phyloP scores from a whole-genome alignment of 768 basidiomycete genomes.

The Podaxis carcinomalis region DNA sequence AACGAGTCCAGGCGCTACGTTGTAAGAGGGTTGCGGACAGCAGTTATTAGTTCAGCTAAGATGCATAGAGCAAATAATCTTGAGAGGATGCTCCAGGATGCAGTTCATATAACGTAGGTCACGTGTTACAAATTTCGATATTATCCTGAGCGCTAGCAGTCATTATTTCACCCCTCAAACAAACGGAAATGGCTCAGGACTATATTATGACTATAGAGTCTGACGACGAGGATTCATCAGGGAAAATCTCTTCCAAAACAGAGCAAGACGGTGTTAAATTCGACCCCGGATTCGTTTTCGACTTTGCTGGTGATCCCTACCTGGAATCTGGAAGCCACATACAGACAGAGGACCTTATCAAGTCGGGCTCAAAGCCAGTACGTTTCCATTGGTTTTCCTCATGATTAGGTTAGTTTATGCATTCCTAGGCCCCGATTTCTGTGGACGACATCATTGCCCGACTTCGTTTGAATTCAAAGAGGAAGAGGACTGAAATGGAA shows the following conservation, averaged over 20 bases:
- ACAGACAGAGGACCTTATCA: conserved; percentile 50
- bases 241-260: conserved; percentile 19
- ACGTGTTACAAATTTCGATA: conserved; percentile 12
- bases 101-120: neutral
- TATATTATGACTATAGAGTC: conserved; percentile 86
- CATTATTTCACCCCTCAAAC: neutral
- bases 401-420: conserved; percentile 9
- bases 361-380: conserved; percentile 61
- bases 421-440: conserved; percentile 64
- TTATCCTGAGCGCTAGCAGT: neutral
- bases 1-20: neutral
- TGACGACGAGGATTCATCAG: conserved; percentile 52
- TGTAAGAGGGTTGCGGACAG: no score
- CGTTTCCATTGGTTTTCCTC: conserved; percentile 17
- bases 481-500: conserved; percentile 51
- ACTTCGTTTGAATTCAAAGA: conserved; percentile 54
- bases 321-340: conserved; percentile 43
- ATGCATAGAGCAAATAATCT: neutral
- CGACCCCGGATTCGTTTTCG: conserved; percentile 82
- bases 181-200: conserved; percentile 40
- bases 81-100: neutral
- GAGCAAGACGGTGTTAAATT: conserved; percentile 53
- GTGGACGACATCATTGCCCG: conserved; percentile 91
- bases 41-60: no score
- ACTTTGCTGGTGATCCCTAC: conserved; percentile 69